Conservation (phyloP, 495 filamentous ascomycete species). For the Penicillium paxilli region DNA sequence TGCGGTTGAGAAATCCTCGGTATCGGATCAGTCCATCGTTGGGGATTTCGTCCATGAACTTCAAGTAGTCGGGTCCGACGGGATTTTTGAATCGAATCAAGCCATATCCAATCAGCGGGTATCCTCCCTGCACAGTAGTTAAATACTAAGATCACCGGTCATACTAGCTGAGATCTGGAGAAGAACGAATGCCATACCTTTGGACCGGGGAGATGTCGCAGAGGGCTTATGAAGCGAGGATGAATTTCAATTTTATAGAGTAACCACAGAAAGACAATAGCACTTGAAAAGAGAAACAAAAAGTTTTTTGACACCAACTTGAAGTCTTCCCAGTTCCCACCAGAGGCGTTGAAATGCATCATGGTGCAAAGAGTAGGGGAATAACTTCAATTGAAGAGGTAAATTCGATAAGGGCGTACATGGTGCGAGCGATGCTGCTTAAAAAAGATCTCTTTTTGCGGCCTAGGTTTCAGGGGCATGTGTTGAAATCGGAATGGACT, state of each 20-base stretch:
- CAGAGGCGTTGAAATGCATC: not conserved
- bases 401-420: no score
- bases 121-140: not conserved
- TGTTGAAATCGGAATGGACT: no score
- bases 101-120: not conserved
- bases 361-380: no score
- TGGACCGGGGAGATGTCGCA: not conserved
- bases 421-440: no score
- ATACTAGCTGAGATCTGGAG: no score
- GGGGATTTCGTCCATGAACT: not conserved
- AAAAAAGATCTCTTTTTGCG: no score
- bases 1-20: not conserved
- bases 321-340: not conserved
- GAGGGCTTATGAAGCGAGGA: not conserved
- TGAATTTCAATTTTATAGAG: not conserved
- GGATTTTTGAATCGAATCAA: not conserved
- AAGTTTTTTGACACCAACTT: constrained; percentile 1
- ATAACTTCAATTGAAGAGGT: no score
- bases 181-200: not conserved
- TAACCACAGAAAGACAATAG: not conserved
- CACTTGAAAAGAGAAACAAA: no score
- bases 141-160: no score
- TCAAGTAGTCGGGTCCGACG: not conserved
- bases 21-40: not conserved
- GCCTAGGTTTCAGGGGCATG: no score